A percentile compares a stretch with the other conserved stretches of the same genome.
These are phyloP conservation scores for Botrytis deweyae DNA, from an alignment of 2,329 filamentous ascomycete species.

Conservation along the genomic window DNA sequence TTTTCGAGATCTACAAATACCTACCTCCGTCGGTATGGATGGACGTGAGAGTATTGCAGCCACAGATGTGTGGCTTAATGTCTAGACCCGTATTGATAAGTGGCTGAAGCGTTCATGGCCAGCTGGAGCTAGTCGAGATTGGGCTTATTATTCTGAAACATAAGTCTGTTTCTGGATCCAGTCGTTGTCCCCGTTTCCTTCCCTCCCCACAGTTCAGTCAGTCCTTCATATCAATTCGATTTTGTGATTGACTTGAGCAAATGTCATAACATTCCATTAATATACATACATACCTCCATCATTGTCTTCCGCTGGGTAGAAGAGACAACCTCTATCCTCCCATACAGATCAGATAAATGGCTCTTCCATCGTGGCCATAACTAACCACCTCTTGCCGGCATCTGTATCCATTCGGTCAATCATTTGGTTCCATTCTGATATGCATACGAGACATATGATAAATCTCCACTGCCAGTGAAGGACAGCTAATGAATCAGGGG, in stretches of 20 bases:
- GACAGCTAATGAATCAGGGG: constrained; percentile 16
- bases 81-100: neutral
- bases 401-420: neutral
- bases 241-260: no score
- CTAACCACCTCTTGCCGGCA: neutral
- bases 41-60: no score
- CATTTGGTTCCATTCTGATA: neutral
- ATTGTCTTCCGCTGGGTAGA: constrained; percentile 1
- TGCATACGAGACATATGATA: neutral
- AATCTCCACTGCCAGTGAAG: constrained; percentile 10
- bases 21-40: neutral
- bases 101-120: neutral
- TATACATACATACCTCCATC: neutral
- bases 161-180: constrained; percentile 7
- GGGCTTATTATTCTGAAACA: constrained; percentile 8
- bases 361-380: neutral
- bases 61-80: no score
- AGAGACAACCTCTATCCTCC: neutral
- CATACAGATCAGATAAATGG: neutral
- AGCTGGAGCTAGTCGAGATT: neutral
- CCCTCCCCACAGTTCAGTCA: neutral
- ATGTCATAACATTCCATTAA: neutral
- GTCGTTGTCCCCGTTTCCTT: neutral
- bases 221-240: neutral
- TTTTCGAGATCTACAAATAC: neutral